Percentiles rank a stretch among this genome's conserved stretches.
Evolutionary conservation across 768 basidiomycete genomes (phyloP).

Genomic region (Boletus coccyginus): DNA sequence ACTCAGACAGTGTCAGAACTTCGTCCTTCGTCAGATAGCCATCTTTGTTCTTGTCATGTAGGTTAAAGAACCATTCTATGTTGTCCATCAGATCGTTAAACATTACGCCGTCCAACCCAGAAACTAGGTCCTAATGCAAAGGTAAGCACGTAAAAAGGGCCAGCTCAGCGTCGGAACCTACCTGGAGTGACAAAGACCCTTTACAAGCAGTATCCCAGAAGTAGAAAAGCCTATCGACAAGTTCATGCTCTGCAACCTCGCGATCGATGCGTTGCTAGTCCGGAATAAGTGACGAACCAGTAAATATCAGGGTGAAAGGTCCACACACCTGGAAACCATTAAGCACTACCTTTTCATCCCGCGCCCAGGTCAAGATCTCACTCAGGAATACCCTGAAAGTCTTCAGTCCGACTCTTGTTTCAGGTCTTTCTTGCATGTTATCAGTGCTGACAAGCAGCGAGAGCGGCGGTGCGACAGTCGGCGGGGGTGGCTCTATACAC

Average conservation of each 20-base stretch:
- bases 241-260: constrained; percentile 91
- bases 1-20: constrained; percentile 91
- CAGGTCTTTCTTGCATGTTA: constrained; percentile 68
- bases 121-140: constrained; percentile 71
- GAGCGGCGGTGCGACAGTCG: constrained; percentile 45
- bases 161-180: constrained; percentile 26
- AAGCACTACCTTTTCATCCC: constrained; percentile 87
- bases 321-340: constrained; percentile 82
- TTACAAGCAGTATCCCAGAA: constrained; percentile 86
- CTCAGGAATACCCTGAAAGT: constrained; percentile 91
- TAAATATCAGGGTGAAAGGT: background rate
- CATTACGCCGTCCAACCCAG: constrained; percentile 87
- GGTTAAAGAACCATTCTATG: constrained; percentile 97
- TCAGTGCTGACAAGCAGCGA: constrained; percentile 57
- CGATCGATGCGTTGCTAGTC: constrained; percentile 81
- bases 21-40: constrained; percentile 96
- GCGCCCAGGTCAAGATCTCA: constrained; percentile 93
- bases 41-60: constrained; percentile 96
- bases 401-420: constrained; percentile 81
- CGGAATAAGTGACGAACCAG: constrained; percentile 1
- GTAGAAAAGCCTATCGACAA: constrained; percentile 91
- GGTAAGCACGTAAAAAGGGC: constrained; percentile 2
- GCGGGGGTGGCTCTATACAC: constrained; percentile 70
- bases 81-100: constrained; percentile 98
- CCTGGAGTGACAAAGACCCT: constrained; percentile 90